Evolutionary conservation across 371 early-diverging fungal genomes (phyloP).

Genomic region (Mucor velutinosus): DNA sequence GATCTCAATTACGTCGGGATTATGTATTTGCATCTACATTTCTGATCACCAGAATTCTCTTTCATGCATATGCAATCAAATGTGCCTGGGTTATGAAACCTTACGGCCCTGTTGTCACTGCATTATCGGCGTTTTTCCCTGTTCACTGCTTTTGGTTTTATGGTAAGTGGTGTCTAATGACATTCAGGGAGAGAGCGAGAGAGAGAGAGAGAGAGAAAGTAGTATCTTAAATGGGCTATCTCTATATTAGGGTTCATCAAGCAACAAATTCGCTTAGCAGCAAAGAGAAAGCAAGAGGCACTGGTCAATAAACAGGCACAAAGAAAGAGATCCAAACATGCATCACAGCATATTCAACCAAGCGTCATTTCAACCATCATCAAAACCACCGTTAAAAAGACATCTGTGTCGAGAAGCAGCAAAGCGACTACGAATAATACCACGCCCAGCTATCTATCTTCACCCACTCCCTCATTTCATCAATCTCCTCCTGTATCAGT

Average conservation of each 20-base stretch:
- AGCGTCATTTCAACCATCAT: not conserved
- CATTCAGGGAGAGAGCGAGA: not conserved
- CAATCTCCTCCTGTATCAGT: conserved; percentile 26
- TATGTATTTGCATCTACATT: conserved; percentile 47
- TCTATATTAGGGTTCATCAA: conserved; percentile 27
- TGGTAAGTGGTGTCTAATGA: conserved; percentile 23
- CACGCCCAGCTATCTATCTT: not conserved
- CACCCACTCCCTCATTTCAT: conserved; percentile 12
- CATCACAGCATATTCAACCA: not conserved
- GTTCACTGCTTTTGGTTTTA: conserved; percentile 53
- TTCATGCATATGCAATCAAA: conserved; percentile 42
- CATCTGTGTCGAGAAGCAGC: not conserved
- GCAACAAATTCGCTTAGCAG: conserved; percentile 25
- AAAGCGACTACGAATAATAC: not conserved
- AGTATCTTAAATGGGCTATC: too few species aligned
- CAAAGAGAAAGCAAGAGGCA: not conserved
- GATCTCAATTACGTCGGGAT: conserved; percentile 33
- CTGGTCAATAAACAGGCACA: not conserved
- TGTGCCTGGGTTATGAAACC: conserved; percentile 18
- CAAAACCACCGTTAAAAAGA: not conserved
- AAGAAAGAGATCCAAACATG: not conserved
- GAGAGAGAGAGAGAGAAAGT: too few species aligned
- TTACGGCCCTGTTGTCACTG: conserved; percentile 16
- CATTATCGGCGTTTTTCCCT: conserved; percentile 34
- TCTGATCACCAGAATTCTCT: conserved; percentile 37